These are phyloP conservation scores for Aspergillus affinis DNA, from an alignment of 495 filamentous ascomycete genomes.

Conservation along the genomic window DNA sequence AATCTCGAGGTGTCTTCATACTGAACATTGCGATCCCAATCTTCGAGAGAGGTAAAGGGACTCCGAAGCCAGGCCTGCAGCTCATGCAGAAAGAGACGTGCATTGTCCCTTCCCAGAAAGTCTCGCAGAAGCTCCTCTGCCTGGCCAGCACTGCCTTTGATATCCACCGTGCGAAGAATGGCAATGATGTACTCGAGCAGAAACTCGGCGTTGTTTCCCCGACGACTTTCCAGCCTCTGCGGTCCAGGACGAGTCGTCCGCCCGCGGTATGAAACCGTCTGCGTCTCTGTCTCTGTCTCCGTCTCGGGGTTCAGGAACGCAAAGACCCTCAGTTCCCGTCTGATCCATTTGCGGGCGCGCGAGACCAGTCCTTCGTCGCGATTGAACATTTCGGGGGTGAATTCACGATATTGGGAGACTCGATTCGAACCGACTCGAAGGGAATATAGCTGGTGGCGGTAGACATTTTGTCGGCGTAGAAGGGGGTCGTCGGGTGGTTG, in stretches of 20 bases:
- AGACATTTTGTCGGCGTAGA: constrained; percentile 68
- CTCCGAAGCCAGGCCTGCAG: constrained; percentile 78
- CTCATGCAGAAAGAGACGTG: constrained; percentile 82
- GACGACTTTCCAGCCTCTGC: constrained; percentile 44
- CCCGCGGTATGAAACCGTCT: constrained; percentile 17
- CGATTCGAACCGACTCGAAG: constrained; percentile 84
- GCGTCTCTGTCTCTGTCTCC: constrained; percentile 9
- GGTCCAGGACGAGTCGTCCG: constrained; percentile 33
- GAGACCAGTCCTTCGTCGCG: constrained; percentile 67
- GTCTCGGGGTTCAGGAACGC: constrained; percentile 60
- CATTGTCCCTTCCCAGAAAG: constrained; percentile 76
- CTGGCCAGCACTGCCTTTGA: constrained; percentile 80
- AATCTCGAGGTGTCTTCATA: constrained; percentile 46
- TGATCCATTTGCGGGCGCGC: constrained; percentile 82
- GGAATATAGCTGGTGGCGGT: constrained; percentile 74
- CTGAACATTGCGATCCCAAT: constrained; percentile 82
- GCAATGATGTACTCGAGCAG: constrained; percentile 85
- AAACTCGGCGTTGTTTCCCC: constrained; percentile 81
- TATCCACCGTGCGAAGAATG: constrained; percentile 85
- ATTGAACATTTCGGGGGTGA: constrained; percentile 67
- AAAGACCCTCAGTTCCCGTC: constrained; percentile 87
- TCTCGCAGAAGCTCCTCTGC: constrained; percentile 88
- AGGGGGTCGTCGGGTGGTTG: constrained; percentile 58
- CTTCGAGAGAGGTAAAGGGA: constrained; percentile 64
- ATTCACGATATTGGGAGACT: constrained; percentile 71